Evolutionary conservation across 2,329 filamentous ascomycete genomes (phyloP).

Genomic region (Colletotrichum sp.): DNA sequence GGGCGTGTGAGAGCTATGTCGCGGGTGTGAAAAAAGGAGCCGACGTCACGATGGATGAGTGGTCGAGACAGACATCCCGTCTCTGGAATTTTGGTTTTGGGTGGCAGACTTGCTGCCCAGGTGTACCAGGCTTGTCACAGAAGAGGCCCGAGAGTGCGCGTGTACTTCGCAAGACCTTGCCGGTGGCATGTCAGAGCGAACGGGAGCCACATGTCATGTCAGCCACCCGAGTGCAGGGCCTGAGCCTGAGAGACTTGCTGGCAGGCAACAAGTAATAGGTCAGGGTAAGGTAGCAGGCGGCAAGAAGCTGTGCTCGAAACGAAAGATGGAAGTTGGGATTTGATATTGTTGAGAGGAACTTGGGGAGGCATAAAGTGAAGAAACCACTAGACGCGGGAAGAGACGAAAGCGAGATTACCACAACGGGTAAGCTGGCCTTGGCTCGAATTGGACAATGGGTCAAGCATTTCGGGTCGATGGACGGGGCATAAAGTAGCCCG

Average conservation of each 20-base stretch:
- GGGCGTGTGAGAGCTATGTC: not conserved
- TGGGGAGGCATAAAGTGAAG: not conserved
- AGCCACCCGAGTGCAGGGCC: not conserved
- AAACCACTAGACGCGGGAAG: not conserved
- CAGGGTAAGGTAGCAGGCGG: not conserved
- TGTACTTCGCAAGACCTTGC: not conserved
- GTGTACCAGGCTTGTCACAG: constrained; percentile 16
- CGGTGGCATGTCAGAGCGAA: not conserved
- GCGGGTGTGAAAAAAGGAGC: not conserved
- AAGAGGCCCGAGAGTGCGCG: not conserved
- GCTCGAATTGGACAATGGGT: not conserved
- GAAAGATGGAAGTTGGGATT: not conserved
- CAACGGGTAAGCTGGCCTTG: not conserved
- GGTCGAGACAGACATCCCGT: not conserved
- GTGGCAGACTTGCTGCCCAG: not conserved
- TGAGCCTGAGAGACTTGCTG: not conserved
- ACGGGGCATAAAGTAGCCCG: not conserved
- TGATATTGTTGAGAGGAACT: not conserved
- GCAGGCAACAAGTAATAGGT: not conserved
- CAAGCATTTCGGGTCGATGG: not conserved
- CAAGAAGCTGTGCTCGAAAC: not conserved
- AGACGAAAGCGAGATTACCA: not conserved
- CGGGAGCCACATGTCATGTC: not conserved
- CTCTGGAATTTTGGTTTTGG: not conserved
- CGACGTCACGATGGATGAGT: not conserved